Evolutionary conservation across 371 early-diverging fungal species (phyloP).

Genomic region (Capniomyces stellatus): DNA sequence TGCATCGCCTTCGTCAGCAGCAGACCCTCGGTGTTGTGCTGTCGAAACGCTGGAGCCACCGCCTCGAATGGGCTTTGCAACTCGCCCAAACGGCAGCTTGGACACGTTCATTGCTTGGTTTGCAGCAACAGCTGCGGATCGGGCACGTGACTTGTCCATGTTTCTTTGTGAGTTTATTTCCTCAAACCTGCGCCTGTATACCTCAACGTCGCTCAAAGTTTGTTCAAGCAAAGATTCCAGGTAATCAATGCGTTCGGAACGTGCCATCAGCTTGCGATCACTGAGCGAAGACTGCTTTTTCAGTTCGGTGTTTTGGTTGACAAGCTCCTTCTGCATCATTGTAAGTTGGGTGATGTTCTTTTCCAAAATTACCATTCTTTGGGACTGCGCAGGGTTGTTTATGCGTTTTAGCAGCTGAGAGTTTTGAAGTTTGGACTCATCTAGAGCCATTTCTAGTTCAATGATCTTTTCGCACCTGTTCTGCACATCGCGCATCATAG

Average conservation of each 20-base stretch:
- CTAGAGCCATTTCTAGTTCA: conserved; percentile 82
- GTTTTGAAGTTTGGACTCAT: conserved; percentile 77
- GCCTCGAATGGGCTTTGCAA: conserved; percentile 88
- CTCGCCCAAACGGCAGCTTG: conserved; percentile 57
- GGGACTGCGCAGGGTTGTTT: conserved; percentile 44
- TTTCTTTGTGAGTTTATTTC: conserved; percentile 47
- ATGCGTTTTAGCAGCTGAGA: conserved; percentile 56
- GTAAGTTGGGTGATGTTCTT: conserved; percentile 88
- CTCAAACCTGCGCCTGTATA: conserved; percentile 65
- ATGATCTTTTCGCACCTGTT: conserved; percentile 90
- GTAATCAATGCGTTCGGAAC: conserved; percentile 83
- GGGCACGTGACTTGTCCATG: conserved; percentile 58
- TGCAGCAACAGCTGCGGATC: conserved; percentile 9
- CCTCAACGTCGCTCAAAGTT: conserved; percentile 43
- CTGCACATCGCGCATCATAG: conserved; percentile 86
- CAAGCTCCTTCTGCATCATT: conserved; percentile 81
- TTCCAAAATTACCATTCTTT: conserved; percentile 90
- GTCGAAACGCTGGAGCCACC: conserved; percentile 24
- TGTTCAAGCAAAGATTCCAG: conserved; percentile 75
- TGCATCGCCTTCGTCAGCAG: background rate
- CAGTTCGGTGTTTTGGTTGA: conserved; percentile 67
- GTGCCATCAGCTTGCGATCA: conserved; percentile 74
- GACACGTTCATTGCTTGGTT: conserved; percentile 33
- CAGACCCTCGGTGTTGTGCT: background rate
- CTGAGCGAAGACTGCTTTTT: conserved; percentile 81